Evolutionary conservation across 2,329 filamentous ascomycete species (phyloP).

Genomic region (Macrophomina phaseolina): DNA sequence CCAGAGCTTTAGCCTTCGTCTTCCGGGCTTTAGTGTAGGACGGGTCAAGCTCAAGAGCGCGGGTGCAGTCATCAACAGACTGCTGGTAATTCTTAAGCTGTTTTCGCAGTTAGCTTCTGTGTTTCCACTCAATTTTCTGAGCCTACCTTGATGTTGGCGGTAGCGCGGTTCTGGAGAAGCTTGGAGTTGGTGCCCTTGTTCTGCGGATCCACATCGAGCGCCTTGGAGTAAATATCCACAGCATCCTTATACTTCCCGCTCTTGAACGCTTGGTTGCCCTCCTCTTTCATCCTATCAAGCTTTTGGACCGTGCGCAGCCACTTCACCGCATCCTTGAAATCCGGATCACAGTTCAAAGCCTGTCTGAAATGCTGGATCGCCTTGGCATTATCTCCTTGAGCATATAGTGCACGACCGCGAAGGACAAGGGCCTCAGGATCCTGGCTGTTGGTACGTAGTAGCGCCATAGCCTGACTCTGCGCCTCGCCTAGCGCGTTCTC

Average conservation of each 20-base stretch:
- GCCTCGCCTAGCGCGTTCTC: conserved; percentile 88
- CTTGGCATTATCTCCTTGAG: conserved; percentile 93
- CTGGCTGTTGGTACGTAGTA: conserved; percentile 84
- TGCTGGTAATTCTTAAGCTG: conserved; percentile 80
- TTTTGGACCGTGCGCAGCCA: conserved; percentile 90
- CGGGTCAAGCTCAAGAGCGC: conserved; percentile 81
- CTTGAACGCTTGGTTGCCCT: conserved; percentile 92
- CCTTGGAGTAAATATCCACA: conserved; percentile 81
- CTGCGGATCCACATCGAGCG: conserved; percentile 80
- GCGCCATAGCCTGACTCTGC: conserved; percentile 86
- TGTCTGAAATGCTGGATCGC: conserved; percentile 91
- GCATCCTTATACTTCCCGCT: conserved; percentile 78
- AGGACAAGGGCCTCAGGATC: conserved; percentile 94
- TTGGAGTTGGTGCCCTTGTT: conserved; percentile 96
- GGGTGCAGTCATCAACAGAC: conserved; percentile 85
- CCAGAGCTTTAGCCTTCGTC: conserved; percentile 89
- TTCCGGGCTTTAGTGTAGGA: conserved; percentile 89
- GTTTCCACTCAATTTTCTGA: conserved; percentile 13
- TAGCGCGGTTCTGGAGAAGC: conserved; percentile 89
- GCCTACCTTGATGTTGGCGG: conserved; percentile 71
- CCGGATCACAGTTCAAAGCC: conserved; percentile 87
- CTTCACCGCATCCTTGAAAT: conserved; percentile 86
- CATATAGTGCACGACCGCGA: conserved; percentile 84
- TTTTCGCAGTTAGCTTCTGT: conserved; percentile 9
- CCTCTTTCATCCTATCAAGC: conserved; percentile 89